phyloP scores from a whole-genome alignment of 257 asterid species.

The Ilex asprella region DNA sequence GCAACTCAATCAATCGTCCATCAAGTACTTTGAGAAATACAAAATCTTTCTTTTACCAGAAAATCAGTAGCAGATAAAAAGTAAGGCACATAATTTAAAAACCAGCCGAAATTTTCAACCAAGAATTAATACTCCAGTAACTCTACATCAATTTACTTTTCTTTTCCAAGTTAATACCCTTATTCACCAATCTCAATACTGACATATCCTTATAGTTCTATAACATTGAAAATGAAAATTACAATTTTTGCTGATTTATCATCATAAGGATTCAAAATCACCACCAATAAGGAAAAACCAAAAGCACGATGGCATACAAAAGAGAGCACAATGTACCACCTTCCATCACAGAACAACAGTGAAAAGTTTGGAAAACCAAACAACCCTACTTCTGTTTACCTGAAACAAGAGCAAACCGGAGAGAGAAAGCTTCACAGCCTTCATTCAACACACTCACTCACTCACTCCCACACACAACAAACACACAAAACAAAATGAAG shows the following conservation, averaged over 20 bases:
- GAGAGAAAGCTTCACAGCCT: too few relatives aligned
- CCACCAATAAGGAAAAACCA: conserved; percentile 5
- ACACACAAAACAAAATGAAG: too few relatives aligned
- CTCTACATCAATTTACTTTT: too few relatives aligned
- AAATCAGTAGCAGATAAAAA: neutral
- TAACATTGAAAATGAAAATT: neutral
- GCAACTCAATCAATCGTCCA: conserved; percentile 17
- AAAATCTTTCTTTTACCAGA: neutral
- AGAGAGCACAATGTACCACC: conserved; percentile 35
- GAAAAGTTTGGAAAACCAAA: neutral
- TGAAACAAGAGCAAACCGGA: too few relatives aligned
- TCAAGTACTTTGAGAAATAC: neutral
- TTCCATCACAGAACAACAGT: conserved; percentile 17
- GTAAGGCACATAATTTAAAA: neutral
- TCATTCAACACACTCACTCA: too few relatives aligned
- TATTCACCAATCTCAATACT: too few relatives aligned
- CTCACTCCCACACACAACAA: too few relatives aligned
- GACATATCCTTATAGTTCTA: too few relatives aligned
- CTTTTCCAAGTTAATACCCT: too few relatives aligned
- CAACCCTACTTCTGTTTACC: too few relatives aligned
- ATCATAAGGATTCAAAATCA: conserved; percentile 8
- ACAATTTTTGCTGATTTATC: conserved; percentile 2
- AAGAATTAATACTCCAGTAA: too few relatives aligned
- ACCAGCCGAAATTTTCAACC: too few relatives aligned
- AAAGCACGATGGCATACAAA: conserved; percentile 22